Evolutionary conservation across 2,329 filamentous ascomycete species (phyloP), one percentile per base, ranked within the genome.

Genomic region (Colletotrichum gloeosporioides): DNA sequence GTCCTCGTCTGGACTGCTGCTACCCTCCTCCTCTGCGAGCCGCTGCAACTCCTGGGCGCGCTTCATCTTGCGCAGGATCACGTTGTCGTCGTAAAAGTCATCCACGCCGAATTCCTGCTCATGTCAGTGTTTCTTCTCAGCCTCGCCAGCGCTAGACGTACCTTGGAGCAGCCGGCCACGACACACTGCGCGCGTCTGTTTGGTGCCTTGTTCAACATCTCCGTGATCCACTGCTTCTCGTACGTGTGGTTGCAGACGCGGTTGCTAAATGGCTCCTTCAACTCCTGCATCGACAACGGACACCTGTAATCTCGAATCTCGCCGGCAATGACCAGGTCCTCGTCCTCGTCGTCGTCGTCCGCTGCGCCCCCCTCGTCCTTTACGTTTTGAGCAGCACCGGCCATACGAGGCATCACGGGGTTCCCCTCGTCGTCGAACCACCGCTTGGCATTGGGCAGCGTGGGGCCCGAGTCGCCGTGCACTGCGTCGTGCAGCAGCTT

Each of bases 161-260:
- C 91, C 86, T 90, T 85, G 65, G 87, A 86, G 81, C 94, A 96
- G 2, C 94, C 93, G 4, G 89, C 85, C 73, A 92, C 89, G 0
- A 94, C 94, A 81, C 94, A 96, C 69, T 89, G 86, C 1, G 90
- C 86, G 67, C 82, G 71, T 78, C 84, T 69, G 67, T 80, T 75
- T 79, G 80, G n/a, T 62, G 65, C 27, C 78, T 77, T 71, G 88
- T 88, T 82, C 87, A 93, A 59, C 76, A 86, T 87, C n/a, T 91
- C 89, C 29, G 90, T 73, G 53, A 96, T 93, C 1, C 91, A 91
- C 2, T 82, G 80, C 82, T 91, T 93, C 81, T 96, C 93, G 81
- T 95, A 96, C 0, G 90, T 92, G 82, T 96, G 94, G 71, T 90
- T 92, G 86, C 94, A 96, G 78, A 91, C 90, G 16, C 82, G 85